These are phyloP conservation scores for Vickermania spadyakhi DNA, from an alignment of 208 protist species.

Conservation along the genomic window DNA sequence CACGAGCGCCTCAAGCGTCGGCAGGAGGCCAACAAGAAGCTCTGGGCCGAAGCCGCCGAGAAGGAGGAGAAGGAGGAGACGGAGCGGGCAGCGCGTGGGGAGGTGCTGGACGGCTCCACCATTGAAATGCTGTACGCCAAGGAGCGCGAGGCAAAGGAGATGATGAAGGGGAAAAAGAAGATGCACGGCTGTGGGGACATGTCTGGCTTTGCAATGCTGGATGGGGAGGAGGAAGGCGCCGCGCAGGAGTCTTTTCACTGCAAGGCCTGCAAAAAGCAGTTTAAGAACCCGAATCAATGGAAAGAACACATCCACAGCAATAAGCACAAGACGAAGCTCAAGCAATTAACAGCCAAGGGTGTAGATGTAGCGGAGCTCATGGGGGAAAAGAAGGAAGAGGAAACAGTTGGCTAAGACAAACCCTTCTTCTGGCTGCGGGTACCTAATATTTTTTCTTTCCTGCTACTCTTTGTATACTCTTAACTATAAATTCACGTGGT, in stretches of 20 bases:
- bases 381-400: slow-evolving; percentile 26
- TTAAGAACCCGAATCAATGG: slow-evolving; percentile 74
- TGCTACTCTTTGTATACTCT: neutral
- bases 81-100: slow-evolving; percentile 57
- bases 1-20: slow-evolving; percentile 41
- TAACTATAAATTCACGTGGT: neutral
- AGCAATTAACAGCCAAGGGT: slow-evolving; percentile 73
- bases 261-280: slow-evolving; percentile 82
- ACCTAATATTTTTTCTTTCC: neutral
- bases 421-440: neutral
- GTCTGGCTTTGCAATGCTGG: slow-evolving; percentile 68
- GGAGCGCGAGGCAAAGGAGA: slow-evolving; percentile 54
- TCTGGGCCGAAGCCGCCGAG: slow-evolving; percentile 79
- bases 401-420: neutral
- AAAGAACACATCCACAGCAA: slow-evolving; percentile 82
- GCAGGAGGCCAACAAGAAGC: slow-evolving; percentile 60
- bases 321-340: slow-evolving; percentile 86
- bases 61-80: slow-evolving; percentile 63
- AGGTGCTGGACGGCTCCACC: slow-evolving; percentile 58
- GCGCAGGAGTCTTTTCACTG: slow-evolving; percentile 40
- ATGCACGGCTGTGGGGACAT: slow-evolving; percentile 20
- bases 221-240: slow-evolving; percentile 21
- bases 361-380: slow-evolving; percentile 65
- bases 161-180: slow-evolving; percentile 30
- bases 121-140: slow-evolving; percentile 85